Base-by-base conservation (phyloP, 306 rosid genomes). In the Cicer cuneatum region DNA sequence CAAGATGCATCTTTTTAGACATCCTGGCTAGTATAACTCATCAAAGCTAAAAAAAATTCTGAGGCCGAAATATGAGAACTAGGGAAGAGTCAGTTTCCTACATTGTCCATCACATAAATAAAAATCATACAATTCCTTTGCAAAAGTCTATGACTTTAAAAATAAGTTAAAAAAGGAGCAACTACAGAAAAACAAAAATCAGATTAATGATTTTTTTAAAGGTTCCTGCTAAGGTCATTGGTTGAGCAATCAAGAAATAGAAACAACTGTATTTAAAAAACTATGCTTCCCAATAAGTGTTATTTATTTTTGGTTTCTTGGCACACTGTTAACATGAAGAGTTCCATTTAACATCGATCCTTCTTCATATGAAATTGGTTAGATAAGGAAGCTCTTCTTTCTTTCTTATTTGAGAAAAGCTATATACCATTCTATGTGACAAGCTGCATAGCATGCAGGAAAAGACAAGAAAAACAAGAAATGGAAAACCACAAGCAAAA, bases 61-160 rank as follows among this genome's bases (percentile, higher is more conserved):
- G 15, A 24, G 59, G 69, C 29, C 41, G 68, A 71, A 72, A 71
- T 29, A 45, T 4, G 51, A 53, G 51, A 62, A 62, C 6, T 15
- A 21, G 38, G 33, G 45, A 39, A 38, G 66, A 39, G 61, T 48
- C 67, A 42, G 56, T 42, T 77, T 78, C 48, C 57, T 69, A 69
- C 40, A 21, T 19, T 8, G 45, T 45, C 69, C 62, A 52, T 62
- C 46, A 43, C 42, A 43, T 57, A 19, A 41, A 49, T 54, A 75
- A 21, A 49, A 18, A 71, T 33, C 2, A 49, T 14, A 9, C 19
- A 66, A 65, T 64, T 21, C 43, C 71, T 63, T 45, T 10, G 35
- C 49, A 35, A 13, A 70, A 53, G 16, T 45, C 41, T 18, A 12
- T 66, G 54, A 51, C 63, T 71, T 21, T 29, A 14, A 77, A 60